phyloP scores from a whole-genome alignment of 2,329 filamentous ascomycete genomes.

The Helicocarpus griseus region DNA sequence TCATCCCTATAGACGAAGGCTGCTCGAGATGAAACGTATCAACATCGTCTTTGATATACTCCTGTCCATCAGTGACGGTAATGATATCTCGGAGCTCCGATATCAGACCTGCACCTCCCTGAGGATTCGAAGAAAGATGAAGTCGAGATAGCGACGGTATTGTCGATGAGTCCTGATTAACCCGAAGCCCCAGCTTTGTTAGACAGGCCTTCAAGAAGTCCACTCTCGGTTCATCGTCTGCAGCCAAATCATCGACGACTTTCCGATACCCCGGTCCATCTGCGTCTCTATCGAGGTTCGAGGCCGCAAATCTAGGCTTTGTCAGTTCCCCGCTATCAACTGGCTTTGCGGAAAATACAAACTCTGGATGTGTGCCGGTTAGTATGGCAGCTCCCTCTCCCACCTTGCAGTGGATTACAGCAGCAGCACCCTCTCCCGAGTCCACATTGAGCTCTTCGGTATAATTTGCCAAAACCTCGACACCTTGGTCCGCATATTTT shows the following conservation, averaged over 20 bases:
- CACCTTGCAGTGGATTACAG: conserved; percentile 72
- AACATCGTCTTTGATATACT: conserved; percentile 68
- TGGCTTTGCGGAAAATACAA: conserved; percentile 24
- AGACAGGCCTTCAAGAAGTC: conserved; percentile 73
- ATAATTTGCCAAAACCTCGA: conserved; percentile 78
- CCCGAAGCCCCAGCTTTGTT: conserved; percentile 68
- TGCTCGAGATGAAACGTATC: conserved; percentile 75
- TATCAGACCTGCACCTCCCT: conserved; percentile 57
- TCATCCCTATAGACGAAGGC: conserved; percentile 51
- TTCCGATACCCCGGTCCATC: conserved; percentile 59
- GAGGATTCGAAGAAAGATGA: conserved; percentile 64
- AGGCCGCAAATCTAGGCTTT: conserved; percentile 61
- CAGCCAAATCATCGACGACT: conserved; percentile 57
- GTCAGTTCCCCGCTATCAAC: conserved; percentile 17
- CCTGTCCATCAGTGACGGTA: conserved; percentile 53
- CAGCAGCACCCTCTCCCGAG: conserved; percentile 61
- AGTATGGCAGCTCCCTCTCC: conserved; percentile 71
- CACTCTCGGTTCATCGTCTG: conserved; percentile 59
- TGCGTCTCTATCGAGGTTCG: conserved; percentile 61
- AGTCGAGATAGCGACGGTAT: conserved; percentile 73
- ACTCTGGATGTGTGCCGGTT: conserved; percentile 90
- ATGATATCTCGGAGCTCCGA: conserved; percentile 57
- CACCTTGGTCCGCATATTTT: conserved; percentile 50
- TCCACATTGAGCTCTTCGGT: conserved; percentile 65
- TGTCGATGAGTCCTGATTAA: conserved; percentile 57